Evolutionary conservation across 2,329 filamentous ascomycete species (phyloP), one percentile per base, ranked within the genome.

Genomic region (Leptographium lundbergii): DNA sequence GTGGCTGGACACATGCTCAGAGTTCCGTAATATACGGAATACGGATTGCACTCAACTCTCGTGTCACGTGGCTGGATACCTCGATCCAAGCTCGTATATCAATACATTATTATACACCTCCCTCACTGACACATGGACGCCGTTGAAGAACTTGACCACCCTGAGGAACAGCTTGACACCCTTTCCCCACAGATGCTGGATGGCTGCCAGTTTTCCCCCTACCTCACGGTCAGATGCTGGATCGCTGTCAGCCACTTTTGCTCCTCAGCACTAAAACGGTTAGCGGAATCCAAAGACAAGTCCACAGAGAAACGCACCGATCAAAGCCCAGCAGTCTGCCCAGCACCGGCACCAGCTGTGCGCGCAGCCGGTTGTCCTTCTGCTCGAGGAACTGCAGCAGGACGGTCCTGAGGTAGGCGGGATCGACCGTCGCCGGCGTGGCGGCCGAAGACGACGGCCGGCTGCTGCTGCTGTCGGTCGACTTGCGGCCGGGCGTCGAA

Each of bases 211-310:
- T n/a, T n/a, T n/a, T n/a, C n/a, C 4, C 47, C 3, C 25, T 51
- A 51, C 24, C 48, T 27, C 48, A 25, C 48, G 3, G 48, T 25
- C 48, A 79, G 73, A 57, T 79, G 75, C 61, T 81, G 77, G 19
- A 95, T 85, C 3, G 87, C 90, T 22, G 85, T 81, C 72, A 86
- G 82, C 89, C 90, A 95, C 72, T 89, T 92, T 72, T 94, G 86
- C 73, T 94, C 88, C 65, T 96, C 91, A 34, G 71, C 66, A 62
- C 78, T 80, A 45, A 55, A 6, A 4, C 25, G 25, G 51, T 58
- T 48, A 54, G 24, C 24, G 25, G 17, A 22, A 29, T 36, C 9
- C 4, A 14, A 14, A 2, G 14, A 17, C 7, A 9, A 6, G 22
- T 17, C 13, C 9, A 10, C 14, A 42, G 9, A 10, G 11, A 13